Evolutionary conservation across 352 stramenopile species (phyloP), one percentile per base, ranked within the genome.

Genomic region (Pythium oligandrum): DNA sequence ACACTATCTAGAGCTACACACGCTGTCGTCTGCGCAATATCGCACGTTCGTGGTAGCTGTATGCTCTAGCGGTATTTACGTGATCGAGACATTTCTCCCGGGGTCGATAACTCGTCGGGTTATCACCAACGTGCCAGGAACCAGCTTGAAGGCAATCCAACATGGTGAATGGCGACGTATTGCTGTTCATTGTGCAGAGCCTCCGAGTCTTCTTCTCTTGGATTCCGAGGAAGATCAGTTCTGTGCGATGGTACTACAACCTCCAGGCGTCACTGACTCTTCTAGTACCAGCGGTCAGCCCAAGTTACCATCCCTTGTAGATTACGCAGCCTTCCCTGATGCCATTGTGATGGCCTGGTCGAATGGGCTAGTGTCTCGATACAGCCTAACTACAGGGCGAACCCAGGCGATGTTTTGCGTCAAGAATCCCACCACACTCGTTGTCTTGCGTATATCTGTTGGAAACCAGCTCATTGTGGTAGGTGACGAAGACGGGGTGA

Each of bases 71-170:
- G 58, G 58, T 5, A 35, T 65, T 12, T 36, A 46, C 3, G 35
- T 57, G 7, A 32, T 65, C n/a, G 58, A 65, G 30, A 32, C 46
- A 26, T 36, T 65, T 53, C 58, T 65, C 11, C 51, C 58, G 3
- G 40, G 17, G 9, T 48, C 43, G 17, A 30, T 31, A 30, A 48
- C 9, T 48, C 43, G 43, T 30, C 17, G 17, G 9, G 43, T 48
- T 11, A 48, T 30, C 9, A 48, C 43, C 9, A 48, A 48, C 43
- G 43, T 48, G 9, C 43, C 43, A 48, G 43, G 43, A 30, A 48
- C 43, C 43, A 11, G 17, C 17, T 30, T 48, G 17, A 30, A 11
- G 43, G 43, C 43, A 48, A 11, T 52, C 3, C 35, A 47, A 42
- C 26, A 5, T n/a, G 35, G 49, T 2, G 46, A 59, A 6, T 48